Evolutionary conservation across 192 early-diverging fungal genomes (phyloP).

Genomic region (Podochytrium sp.): DNA sequence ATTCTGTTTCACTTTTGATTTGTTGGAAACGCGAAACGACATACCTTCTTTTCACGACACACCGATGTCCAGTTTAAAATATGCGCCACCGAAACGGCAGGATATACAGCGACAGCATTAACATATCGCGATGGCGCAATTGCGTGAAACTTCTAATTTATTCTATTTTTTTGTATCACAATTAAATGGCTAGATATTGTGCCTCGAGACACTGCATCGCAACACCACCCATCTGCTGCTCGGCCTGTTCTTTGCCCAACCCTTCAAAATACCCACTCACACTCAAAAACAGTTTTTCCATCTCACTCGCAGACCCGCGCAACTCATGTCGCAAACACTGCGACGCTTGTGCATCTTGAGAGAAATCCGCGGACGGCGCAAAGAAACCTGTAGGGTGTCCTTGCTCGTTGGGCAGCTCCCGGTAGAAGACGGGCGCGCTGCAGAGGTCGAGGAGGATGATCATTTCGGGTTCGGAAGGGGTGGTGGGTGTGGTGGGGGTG

Average conservation of each 20-base stretch:
- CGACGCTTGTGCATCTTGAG: conserved; percentile 1
- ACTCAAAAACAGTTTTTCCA: conserved; percentile 16
- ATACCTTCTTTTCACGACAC: too few species aligned
- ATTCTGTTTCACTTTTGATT: too few species aligned
- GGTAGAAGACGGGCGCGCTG: conserved; percentile 8
- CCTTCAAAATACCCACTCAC: conserved; percentile 12
- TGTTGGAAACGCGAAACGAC: too few species aligned
- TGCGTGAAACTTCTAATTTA: too few species aligned
- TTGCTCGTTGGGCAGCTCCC: not conserved
- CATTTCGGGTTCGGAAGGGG: not conserved
- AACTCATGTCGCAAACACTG: conserved; percentile 3
- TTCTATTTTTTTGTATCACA: too few species aligned
- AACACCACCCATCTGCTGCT: too few species aligned
- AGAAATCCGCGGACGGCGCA: conserved; percentile 15
- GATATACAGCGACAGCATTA: too few species aligned
- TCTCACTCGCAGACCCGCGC: not conserved
- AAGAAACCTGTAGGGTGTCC: conserved; percentile 6
- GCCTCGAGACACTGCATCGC: too few species aligned
- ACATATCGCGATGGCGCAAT: too few species aligned
- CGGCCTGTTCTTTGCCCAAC: not conserved
- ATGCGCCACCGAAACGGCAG: too few species aligned
- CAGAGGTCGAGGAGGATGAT: not conserved
- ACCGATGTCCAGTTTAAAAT: too few species aligned
- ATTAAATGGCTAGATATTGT: too few species aligned
- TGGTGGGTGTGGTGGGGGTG: not conserved